Evolutionary conservation across 768 basidiomycete genomes (phyloP).

Genomic region (Xerocomus potaroensis): DNA sequence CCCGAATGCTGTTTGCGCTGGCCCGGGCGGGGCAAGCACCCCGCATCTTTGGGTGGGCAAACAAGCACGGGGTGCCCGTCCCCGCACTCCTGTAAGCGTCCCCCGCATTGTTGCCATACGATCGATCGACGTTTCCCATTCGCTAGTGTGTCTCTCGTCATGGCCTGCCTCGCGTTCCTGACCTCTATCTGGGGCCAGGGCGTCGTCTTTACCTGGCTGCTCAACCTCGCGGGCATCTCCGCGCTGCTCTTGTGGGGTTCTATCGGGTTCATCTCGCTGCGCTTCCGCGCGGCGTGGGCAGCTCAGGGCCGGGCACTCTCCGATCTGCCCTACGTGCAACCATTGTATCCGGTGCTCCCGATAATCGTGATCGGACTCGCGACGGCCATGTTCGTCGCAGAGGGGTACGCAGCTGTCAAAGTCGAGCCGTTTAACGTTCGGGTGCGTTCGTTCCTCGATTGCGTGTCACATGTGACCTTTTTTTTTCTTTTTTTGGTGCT

Average conservation of each 20-base stretch:
- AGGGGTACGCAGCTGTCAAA: constrained; percentile 48
- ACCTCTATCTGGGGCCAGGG: constrained; percentile 58
- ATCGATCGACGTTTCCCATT: not conserved
- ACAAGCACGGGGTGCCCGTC: constrained; percentile 59
- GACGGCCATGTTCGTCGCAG: constrained; percentile 49
- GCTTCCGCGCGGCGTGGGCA: constrained; percentile 59
- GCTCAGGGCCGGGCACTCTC: constrained; percentile 46
- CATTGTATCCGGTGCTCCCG: constrained; percentile 51
- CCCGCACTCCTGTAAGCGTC: constrained; percentile 49
- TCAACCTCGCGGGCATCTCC: constrained; percentile 63
- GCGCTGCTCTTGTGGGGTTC: constrained; percentile 65
- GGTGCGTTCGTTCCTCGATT: too few relatives aligned
- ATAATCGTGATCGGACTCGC: constrained; percentile 46
- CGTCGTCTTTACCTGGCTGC: constrained; percentile 53
- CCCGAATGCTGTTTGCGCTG: constrained; percentile 56
- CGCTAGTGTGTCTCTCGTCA: constrained; percentile 43
- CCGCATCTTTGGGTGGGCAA: constrained; percentile 58
- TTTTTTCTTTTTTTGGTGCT: not conserved
- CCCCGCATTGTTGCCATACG: constrained; percentile 13
- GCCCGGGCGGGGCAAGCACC: constrained; percentile 66
- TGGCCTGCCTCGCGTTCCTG: constrained; percentile 49
- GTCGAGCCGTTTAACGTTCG: constrained; percentile 41
- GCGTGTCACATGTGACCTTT: too few relatives aligned
- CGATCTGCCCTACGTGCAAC: constrained; percentile 58
- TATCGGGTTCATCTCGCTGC: constrained; percentile 50